These are phyloP conservation scores for Phaseolus lunatus DNA, from an alignment of 306 rosid species.

Conservation along the genomic window DNA sequence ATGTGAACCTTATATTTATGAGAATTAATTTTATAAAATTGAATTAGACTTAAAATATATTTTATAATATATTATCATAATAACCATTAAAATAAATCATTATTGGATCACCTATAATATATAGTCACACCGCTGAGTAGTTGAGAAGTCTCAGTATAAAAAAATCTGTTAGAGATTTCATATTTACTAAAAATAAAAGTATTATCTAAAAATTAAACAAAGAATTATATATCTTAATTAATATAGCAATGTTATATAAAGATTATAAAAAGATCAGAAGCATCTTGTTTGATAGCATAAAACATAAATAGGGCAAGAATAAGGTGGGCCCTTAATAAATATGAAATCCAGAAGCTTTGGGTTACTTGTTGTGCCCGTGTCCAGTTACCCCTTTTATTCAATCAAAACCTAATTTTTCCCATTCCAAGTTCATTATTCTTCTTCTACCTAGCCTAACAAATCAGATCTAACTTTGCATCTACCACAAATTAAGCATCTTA, in stretches of 20 bases:
- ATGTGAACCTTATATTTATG: too few relatives aligned
- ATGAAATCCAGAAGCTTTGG: neutral
- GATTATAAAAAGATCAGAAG: neutral
- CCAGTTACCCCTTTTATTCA: conserved; percentile 12
- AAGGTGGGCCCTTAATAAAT: conserved; percentile 7
- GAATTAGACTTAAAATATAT: too few relatives aligned
- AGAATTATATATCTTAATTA: too few relatives aligned
- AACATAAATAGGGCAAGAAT: neutral
- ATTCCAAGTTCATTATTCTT: neutral
- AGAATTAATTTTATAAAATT: too few relatives aligned
- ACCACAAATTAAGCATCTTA: neutral
- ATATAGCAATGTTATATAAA: neutral
- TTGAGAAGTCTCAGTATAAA: too few relatives aligned
- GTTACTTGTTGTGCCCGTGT: neutral
- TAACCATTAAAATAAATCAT: too few relatives aligned
- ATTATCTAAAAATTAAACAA: too few relatives aligned
- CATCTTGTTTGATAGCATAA: neutral
- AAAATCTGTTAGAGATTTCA: too few relatives aligned
- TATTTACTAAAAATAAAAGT: too few relatives aligned
- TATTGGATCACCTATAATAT: too few relatives aligned
- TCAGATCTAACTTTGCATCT: conserved; percentile 9
- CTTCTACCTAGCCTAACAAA: conserved; percentile 28
- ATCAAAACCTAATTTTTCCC: conserved; percentile 27
- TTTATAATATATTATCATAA: too few relatives aligned
- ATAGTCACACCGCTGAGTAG: too few relatives aligned